These are phyloP conservation scores for Agrocybe pediades DNA, from an alignment of 768 basidiomycete species.

Conservation along the genomic window DNA sequence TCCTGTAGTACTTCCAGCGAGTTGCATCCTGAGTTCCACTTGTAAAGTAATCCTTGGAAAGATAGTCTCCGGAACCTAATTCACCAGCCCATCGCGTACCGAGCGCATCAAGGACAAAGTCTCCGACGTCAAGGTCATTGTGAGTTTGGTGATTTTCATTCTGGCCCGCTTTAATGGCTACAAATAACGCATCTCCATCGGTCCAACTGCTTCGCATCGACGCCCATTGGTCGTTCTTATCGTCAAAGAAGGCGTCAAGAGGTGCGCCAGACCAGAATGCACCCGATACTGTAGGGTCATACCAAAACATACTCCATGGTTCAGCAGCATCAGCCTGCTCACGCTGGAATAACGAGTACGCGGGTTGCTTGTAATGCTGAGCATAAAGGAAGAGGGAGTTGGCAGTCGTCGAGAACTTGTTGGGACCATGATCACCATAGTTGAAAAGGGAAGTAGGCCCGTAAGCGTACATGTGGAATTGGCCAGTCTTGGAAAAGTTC, in stretches of 20 bases:
- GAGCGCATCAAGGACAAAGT: constrained; percentile 93
- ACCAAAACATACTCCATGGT: constrained; percentile 92
- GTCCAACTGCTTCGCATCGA: constrained; percentile 95
- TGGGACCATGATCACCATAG: constrained; percentile 86
- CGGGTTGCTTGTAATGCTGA: constrained; percentile 64
- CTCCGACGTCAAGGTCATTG: constrained; percentile 92
- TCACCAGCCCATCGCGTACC: constrained; percentile 96
- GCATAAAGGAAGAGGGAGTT: constrained; percentile 86
- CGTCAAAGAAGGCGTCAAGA: constrained; percentile 83
- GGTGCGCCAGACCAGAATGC: constrained; percentile 90
- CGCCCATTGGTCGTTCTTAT: constrained; percentile 77
- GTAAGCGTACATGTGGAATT: constrained; percentile 87
- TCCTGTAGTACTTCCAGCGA: constrained; percentile 94
- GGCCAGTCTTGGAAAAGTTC: constrained; percentile 70
- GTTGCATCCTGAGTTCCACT: constrained; percentile 65
- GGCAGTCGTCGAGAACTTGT: constrained; percentile 94
- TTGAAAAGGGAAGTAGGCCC: constrained; percentile 88
- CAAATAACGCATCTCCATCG: constrained; percentile 76
- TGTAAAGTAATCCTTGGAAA: constrained; percentile 72
- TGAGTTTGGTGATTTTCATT: constrained; percentile 88
- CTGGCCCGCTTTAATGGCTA: constrained; percentile 87
- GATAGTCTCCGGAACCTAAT: constrained; percentile 87
- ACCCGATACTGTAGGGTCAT: constrained; percentile 77
- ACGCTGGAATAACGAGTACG: constrained; percentile 87
- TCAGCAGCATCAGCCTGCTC: constrained; percentile 83